Evolutionary conservation across 2,329 filamentous ascomycete genomes (phyloP).

Genomic region (Fusarium devonianum): DNA sequence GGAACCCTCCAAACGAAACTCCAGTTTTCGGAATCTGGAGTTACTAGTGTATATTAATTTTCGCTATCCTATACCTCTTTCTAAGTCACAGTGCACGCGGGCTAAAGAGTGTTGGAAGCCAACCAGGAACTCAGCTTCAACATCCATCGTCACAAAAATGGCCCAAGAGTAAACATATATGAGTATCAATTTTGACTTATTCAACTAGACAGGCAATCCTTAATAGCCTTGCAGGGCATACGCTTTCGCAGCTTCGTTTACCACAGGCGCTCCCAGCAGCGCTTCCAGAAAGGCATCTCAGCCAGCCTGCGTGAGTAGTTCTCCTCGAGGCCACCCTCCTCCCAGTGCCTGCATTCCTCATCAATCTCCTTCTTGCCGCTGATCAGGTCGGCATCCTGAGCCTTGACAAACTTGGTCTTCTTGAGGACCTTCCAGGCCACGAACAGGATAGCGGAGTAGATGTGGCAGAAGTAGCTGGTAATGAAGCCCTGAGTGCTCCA

Average conservation of each 20-base stretch:
- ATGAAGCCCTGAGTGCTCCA: constrained; percentile 58
- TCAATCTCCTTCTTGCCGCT: constrained; percentile 72
- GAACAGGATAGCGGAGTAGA: constrained; percentile 64
- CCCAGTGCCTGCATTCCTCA: constrained; percentile 56
- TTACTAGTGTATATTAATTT: too few relatives aligned
- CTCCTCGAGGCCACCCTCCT: constrained; percentile 55
- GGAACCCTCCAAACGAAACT: too few relatives aligned
- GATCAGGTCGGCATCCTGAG: constrained; percentile 36
- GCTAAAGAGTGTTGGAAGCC: too few relatives aligned
- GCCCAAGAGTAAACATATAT: too few relatives aligned
- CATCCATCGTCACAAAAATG: too few relatives aligned
- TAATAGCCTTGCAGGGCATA: background rate
- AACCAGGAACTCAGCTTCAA: too few relatives aligned
- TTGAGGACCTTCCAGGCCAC: constrained; percentile 47
- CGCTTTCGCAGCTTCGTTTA: constrained; percentile 27
- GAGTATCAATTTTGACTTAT: background rate
- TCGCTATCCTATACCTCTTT: too few relatives aligned
- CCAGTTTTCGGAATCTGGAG: too few relatives aligned
- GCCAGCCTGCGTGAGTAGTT: constrained; percentile 50
- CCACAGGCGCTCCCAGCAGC: constrained; percentile 52
- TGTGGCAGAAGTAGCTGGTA: constrained; percentile 61
- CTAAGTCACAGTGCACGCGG: too few relatives aligned
- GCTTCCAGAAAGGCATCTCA: constrained; percentile 46
- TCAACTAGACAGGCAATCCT: constrained; percentile 4
- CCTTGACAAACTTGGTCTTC: constrained; percentile 56